phyloP scores from a whole-genome alignment of 176 grass and related monocot species.

The Otatea glauca region DNA sequence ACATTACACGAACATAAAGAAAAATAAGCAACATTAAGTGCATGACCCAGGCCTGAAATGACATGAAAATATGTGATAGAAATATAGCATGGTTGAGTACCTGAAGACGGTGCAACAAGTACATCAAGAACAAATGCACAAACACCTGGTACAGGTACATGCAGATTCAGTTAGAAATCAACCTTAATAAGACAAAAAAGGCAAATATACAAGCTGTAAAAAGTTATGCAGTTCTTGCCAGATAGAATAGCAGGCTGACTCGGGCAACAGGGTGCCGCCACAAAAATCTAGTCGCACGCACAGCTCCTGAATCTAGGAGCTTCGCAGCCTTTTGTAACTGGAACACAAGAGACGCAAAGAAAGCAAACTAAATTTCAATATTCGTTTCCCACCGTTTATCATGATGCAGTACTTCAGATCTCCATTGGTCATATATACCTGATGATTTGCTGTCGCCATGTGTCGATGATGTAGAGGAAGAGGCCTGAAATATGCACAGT shows the following conservation, averaged over 20 bases:
- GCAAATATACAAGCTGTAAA: constrained; percentile 7
- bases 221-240: constrained; percentile 56
- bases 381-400: constrained; percentile 10
- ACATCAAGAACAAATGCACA: constrained; percentile 99
- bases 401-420: constrained; percentile 13
- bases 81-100: constrained; percentile 41
- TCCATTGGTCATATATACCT: constrained; percentile 54
- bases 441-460: constrained; percentile 78
- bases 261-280: constrained; percentile 95
- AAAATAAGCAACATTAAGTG: background rate
- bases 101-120: constrained; percentile 92
- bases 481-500: constrained; percentile 63
- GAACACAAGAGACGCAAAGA: constrained; percentile 46
- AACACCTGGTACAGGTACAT: constrained; percentile 68
- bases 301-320: constrained; percentile 91
- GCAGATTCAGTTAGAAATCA: constrained; percentile 21
- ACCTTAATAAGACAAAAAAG: background rate
- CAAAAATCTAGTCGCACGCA: constrained; percentile 94
- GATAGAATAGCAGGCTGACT: constrained; percentile 90
- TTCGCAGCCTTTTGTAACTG: constrained; percentile 98
- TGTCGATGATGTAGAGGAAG: constrained; percentile 97
- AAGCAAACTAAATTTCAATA: background rate
- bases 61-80: background rate
- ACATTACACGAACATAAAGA: background rate
- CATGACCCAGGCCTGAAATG: background rate